These are phyloP conservation scores for Russula emetica DNA, from an alignment of 768 basidiomycete genomes.

Conservation along the genomic window DNA sequence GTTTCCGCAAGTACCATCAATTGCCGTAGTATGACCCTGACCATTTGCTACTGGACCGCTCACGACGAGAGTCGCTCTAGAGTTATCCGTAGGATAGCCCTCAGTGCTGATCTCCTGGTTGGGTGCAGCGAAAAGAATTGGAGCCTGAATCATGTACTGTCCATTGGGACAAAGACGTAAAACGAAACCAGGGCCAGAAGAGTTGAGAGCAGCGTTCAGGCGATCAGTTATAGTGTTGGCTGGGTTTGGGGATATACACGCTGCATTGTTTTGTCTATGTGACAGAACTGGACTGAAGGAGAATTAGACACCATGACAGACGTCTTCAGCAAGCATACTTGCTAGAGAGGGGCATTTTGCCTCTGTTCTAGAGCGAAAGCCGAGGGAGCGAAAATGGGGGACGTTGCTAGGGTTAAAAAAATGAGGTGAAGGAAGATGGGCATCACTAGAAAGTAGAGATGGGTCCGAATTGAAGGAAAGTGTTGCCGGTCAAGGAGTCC, in stretches of 20 bases:
- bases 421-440: neutral
- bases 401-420: neutral
- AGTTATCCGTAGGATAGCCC: constrained; percentile 65
- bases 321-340: neutral
- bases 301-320: neutral
- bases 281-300: constrained; percentile 2
- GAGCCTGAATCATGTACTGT: constrained; percentile 60
- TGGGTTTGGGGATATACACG: constrained; percentile 48
- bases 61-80: constrained; percentile 67
- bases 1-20: constrained; percentile 58
- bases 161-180: constrained; percentile 61
- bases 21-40: constrained; percentile 65
- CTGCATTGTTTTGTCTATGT: constrained; percentile 1
- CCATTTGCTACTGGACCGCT: constrained; percentile 59
- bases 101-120: constrained; percentile 79
- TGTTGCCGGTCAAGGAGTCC: neutral
- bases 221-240: constrained; percentile 58
- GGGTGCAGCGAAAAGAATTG: constrained; percentile 59
- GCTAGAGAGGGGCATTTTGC: neutral
- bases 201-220: constrained; percentile 58
- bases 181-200: constrained; percentile 61
- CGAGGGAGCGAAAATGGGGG: neutral
- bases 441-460: neutral
- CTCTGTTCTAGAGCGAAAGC: constrained; percentile 1
- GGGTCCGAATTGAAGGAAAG: neutral